Evolutionary conservation across 352 stramenopile genomes (phyloP).

Genomic region (Pythium pyrilobum): DNA sequence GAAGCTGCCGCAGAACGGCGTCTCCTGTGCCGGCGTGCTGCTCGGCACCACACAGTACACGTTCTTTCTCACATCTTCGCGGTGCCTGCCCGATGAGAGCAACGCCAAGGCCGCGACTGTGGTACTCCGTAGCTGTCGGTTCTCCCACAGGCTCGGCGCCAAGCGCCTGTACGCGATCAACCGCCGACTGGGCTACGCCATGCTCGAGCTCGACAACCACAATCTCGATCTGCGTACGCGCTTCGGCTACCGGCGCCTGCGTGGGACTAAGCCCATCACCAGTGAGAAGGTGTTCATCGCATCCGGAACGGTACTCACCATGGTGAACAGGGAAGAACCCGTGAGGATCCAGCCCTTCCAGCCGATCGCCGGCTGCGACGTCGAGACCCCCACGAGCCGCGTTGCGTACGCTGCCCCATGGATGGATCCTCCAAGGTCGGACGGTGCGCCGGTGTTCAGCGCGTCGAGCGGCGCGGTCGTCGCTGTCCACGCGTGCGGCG

Average conservation of each 20-base stretch:
- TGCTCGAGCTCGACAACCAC: constrained; percentile 20
- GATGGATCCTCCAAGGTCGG: too few relatives aligned
- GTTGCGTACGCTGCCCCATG: constrained; percentile 16
- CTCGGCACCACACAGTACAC: constrained; percentile 13
- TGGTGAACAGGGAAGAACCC: background rate
- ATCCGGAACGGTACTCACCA: constrained; percentile 17
- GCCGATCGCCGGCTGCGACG: background rate
- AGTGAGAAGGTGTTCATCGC: constrained; percentile 24
- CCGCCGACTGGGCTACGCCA: constrained; percentile 21
- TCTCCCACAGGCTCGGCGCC: constrained; percentile 16
- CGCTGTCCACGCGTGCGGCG: constrained; percentile 15
- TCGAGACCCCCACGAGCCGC: constrained; percentile 11
- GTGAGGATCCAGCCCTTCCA: constrained; percentile 7
- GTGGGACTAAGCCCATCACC: background rate
- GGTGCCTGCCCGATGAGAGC: constrained; percentile 20
- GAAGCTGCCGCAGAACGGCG: background rate
- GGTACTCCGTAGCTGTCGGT: background rate
- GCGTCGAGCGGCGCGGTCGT: constrained; percentile 6
- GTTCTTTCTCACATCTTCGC: constrained; percentile 23
- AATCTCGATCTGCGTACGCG: constrained; percentile 9
- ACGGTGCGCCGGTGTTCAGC: constrained; percentile 20
- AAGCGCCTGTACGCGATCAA: constrained; percentile 24
- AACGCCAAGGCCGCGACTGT: constrained; percentile 11
- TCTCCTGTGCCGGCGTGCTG: constrained; percentile 15
- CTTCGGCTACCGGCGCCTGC: constrained; percentile 21